Evolutionary conservation across 192 early-diverging fungal species (phyloP).

Genomic region (Coemansia sp.): DNA sequence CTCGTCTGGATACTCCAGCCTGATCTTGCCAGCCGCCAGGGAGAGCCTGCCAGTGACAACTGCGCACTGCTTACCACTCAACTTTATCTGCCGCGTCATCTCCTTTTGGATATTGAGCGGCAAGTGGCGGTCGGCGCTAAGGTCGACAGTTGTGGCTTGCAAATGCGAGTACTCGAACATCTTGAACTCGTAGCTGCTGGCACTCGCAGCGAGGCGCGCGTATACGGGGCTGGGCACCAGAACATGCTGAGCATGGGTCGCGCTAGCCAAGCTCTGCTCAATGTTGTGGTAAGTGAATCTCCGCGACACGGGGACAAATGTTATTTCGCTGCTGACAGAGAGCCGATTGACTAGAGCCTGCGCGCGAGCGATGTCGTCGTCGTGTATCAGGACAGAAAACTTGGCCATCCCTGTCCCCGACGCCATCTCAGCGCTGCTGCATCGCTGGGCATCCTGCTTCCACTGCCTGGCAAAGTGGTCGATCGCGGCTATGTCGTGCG

Average conservation of each 20-base stretch:
- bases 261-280: slow-evolving; percentile 37
- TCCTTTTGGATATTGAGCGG: slow-evolving; percentile 48
- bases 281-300: slow-evolving; percentile 40
- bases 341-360: slow-evolving; percentile 40
- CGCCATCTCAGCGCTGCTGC: slow-evolving; percentile 44
- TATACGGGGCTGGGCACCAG: slow-evolving; percentile 44
- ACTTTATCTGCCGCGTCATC: slow-evolving; percentile 37
- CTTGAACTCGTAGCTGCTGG: slow-evolving; percentile 24
- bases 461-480: slow-evolving; percentile 46
- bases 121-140: slow-evolving; percentile 50
- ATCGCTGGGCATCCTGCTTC: slow-evolving; percentile 37
- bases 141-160: slow-evolving; percentile 45
- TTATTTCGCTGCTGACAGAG: slow-evolving; percentile 25
- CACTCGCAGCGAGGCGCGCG: slow-evolving; percentile 25
- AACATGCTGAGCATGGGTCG: slow-evolving; percentile 40
- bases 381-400: slow-evolving; percentile 44
- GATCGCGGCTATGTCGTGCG: slow-evolving; percentile 31
- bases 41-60: slow-evolving; percentile 34
- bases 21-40: slow-evolving; percentile 45
- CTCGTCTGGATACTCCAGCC: slow-evolving; percentile 16
- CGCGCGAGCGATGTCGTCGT: slow-evolving; percentile 41
- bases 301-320: slow-evolving; percentile 37
- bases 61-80: slow-evolving; percentile 41
- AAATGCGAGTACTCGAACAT: slow-evolving; percentile 44
- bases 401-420: slow-evolving; percentile 33